Evolutionary conservation across 257 asterid genomes (phyloP).

Genomic region (Lithospermum erythrorhizon): DNA sequence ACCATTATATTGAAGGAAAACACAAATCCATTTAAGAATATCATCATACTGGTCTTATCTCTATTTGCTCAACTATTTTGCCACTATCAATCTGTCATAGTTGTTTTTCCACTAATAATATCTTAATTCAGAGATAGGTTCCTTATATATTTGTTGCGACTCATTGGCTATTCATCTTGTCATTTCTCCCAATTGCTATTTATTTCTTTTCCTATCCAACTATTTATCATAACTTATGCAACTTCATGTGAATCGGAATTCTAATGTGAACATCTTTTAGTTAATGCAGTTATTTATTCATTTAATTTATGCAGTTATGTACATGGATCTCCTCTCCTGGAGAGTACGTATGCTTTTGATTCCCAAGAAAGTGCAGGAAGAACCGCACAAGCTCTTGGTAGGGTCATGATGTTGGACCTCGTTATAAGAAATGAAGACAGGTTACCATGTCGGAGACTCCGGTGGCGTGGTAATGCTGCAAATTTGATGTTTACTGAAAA

Average conservation of each 20-base stretch:
- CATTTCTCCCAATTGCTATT: not conserved
- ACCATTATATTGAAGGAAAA: too few species aligned
- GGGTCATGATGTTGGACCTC: conserved; percentile 96
- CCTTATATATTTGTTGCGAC: not conserved
- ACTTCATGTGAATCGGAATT: not conserved
- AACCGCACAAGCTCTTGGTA: too few species aligned
- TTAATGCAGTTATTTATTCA: too few species aligned
- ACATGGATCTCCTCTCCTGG: conserved; percentile 84
- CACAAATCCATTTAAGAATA: not conserved
- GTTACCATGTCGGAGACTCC: conserved; percentile 94
- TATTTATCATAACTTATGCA: not conserved
- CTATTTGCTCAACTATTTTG: not conserved
- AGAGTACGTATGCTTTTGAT: conserved; percentile 70
- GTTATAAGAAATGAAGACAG: conserved; percentile 97
- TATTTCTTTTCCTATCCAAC: not conserved
- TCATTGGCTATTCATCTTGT: not conserved
- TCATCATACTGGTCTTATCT: not conserved
- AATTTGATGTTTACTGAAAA: conserved; percentile 81
- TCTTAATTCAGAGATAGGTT: not conserved
- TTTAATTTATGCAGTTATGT: too few species aligned
- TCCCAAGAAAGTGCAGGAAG: conserved; percentile 73
- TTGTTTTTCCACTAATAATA: not conserved
- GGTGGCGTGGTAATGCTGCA: conserved; percentile 97
- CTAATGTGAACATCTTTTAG: not conserved
- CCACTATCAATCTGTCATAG: not conserved